phyloP scores from a whole-genome alignment of 495 filamentous ascomycete species.

The Xylaria longipes region DNA sequence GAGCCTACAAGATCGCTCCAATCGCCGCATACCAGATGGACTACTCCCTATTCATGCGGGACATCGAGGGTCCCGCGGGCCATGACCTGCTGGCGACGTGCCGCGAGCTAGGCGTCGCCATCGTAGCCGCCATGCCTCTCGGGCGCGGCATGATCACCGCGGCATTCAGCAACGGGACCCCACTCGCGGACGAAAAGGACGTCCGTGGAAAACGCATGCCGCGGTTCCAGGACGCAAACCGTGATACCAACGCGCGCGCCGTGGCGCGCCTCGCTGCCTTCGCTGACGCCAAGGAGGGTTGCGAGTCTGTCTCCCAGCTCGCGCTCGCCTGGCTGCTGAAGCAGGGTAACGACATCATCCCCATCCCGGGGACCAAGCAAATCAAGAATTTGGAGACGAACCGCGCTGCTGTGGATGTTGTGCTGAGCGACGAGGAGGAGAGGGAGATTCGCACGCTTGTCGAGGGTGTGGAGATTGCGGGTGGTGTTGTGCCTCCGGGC shows the following conservation, averaged over 20 bases:
- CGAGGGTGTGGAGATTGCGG: conserved; percentile 45
- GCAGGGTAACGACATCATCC: conserved; percentile 59
- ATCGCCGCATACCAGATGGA: conserved; percentile 69
- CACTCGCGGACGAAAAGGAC: conserved; percentile 36
- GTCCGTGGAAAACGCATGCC: conserved; percentile 44
- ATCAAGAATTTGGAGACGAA: conserved; percentile 64
- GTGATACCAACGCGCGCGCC: conserved; percentile 53
- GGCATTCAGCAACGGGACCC: conserved; percentile 23
- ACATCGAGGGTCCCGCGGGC: conserved; percentile 57
- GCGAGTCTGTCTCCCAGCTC: conserved; percentile 49
- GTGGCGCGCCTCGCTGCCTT: conserved; percentile 49
- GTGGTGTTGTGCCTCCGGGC: conserved; percentile 27
- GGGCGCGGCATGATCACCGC: conserved; percentile 29
- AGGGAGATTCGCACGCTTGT: conserved; percentile 54
- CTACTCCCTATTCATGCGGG: conserved; percentile 64
- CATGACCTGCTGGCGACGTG: conserved; percentile 58
- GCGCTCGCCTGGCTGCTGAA: conserved; percentile 60
- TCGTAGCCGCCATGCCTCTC: conserved; percentile 62
- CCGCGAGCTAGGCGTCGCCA: conserved; percentile 66
- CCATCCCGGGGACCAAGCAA: conserved; percentile 61
- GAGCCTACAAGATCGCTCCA: conserved; percentile 46
- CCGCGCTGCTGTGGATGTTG: conserved; percentile 51
- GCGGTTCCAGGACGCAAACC: conserved; percentile 58
- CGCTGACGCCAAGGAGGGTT: conserved; percentile 49
- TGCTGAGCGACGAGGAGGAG: conserved; percentile 58